These are phyloP conservation scores for Geoglossum cookeanum DNA, from an alignment of 2,329 filamentous ascomycete genomes.

Conservation along the genomic window DNA sequence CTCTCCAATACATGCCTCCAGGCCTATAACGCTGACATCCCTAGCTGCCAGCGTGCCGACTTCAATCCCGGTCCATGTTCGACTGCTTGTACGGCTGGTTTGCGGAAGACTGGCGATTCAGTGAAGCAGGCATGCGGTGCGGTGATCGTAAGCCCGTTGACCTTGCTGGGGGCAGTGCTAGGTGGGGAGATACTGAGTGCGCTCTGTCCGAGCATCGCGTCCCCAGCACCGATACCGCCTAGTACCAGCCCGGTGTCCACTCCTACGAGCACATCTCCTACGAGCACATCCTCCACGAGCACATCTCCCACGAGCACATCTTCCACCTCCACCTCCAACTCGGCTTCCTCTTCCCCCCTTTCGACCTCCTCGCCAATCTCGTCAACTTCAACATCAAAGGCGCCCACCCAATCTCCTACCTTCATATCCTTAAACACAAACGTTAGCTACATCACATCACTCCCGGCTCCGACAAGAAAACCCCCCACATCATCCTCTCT, in stretches of 20 bases:
- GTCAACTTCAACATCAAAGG: neutral
- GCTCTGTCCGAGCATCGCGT: neutral
- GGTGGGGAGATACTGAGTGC: neutral
- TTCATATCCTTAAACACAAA: neutral
- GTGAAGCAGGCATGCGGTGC: neutral
- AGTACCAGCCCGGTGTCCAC: neutral
- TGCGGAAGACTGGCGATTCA: neutral
- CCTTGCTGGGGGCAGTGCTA: neutral
- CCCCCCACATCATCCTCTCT: neutral
- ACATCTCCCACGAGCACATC: neutral
- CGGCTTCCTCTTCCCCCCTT: neutral
- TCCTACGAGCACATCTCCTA: neutral
- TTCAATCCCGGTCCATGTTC: neutral
- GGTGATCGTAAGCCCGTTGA: neutral
- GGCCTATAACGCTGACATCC: neutral
- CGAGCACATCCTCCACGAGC: neutral
- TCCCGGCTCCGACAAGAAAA: neutral
- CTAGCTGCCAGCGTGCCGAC: neutral
- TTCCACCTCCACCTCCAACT: neutral
- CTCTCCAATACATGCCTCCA: neutral
- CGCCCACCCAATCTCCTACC: neutral
- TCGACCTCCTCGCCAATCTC: neutral
- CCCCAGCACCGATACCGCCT: neutral
- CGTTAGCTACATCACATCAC: neutral
- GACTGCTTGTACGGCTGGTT: neutral